Percentiles rank a stretch among this genome's conserved stretches.
These are phyloP conservation scores for Lepidopterella palustris DNA, from an alignment of 495 filamentous ascomycete genomes.

Conservation along the genomic window DNA sequence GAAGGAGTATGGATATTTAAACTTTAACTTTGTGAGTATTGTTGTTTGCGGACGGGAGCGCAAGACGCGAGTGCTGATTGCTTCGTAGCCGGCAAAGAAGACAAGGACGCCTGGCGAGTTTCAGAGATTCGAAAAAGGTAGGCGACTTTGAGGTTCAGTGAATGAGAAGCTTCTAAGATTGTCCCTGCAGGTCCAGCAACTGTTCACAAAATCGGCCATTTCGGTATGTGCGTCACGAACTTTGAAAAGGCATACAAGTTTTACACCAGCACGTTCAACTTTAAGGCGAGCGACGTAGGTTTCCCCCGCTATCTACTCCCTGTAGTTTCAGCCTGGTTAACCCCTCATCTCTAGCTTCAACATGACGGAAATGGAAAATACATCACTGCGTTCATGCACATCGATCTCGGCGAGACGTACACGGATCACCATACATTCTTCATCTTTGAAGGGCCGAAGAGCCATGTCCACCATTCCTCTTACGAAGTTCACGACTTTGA, in stretches of 20 bases:
- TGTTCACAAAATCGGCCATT: conserved; percentile 70
- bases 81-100: conserved; percentile 41
- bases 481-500: conserved; percentile 77
- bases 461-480: conserved; percentile 63
- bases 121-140: not conserved
- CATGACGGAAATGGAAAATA: conserved; percentile 36
- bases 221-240: conserved; percentile 56
- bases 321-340: not conserved
- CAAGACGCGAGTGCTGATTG: conserved; percentile 45
- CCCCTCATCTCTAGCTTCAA: not conserved
- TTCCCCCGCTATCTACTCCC: conserved; percentile 40
- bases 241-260: conserved; percentile 54
- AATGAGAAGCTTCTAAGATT: too few species aligned
- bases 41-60: conserved; percentile 18
- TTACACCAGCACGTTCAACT: conserved; percentile 63
- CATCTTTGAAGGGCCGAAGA: conserved; percentile 47
- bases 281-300: conserved; percentile 49
- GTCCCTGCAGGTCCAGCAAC: conserved; percentile 54
- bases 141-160: too few species aligned
- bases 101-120: conserved; percentile 32
- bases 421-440: conserved; percentile 72
- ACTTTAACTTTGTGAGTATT: not conserved
- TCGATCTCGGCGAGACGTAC: conserved; percentile 53
- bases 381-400: conserved; percentile 56
- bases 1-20: not conserved